These are phyloP conservation scores for Quercus tomentella DNA, from an alignment of 331 rosid species.

Conservation along the genomic window DNA sequence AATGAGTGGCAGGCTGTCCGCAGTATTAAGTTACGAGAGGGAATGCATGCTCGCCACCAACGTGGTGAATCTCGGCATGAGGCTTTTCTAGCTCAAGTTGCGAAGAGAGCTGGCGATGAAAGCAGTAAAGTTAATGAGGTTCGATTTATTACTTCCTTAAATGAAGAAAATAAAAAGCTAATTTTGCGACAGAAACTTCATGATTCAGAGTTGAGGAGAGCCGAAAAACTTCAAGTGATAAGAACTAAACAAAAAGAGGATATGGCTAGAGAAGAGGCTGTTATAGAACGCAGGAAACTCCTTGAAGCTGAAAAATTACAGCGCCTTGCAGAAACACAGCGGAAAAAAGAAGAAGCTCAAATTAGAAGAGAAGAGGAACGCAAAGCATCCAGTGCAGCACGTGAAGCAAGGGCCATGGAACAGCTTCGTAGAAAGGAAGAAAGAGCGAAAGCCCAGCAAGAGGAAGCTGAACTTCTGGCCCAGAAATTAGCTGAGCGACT, in stretches of 20 bases:
- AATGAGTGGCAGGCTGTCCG: slow-evolving; percentile 93
- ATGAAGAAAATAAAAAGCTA: slow-evolving; percentile 89
- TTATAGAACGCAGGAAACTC: slow-evolving; percentile 83
- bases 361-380: slow-evolving; percentile 98
- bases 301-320: slow-evolving; percentile 97
- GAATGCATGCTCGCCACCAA: slow-evolving; percentile 97
- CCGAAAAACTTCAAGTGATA: slow-evolving; percentile 93
- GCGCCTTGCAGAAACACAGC: slow-evolving; percentile 95
- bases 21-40: slow-evolving; percentile 88
- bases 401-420: slow-evolving; percentile 93
- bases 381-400: slow-evolving; percentile 98
- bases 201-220: slow-evolving; percentile 95
- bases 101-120: slow-evolving; percentile 97
- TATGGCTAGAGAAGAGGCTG: slow-evolving; percentile 98
- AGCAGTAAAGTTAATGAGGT: slow-evolving; percentile 99
- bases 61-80: slow-evolving; percentile 96
- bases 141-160: slow-evolving; percentile 91
- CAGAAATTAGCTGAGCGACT: slow-evolving; percentile 97
- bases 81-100: slow-evolving; percentile 97
- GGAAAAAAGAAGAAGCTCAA: slow-evolving; percentile 96
- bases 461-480: slow-evolving; percentile 98
- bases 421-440: slow-evolving; percentile 96
- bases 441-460: slow-evolving; percentile 98
- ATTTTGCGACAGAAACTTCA: slow-evolving; percentile 92
- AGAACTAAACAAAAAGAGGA: slow-evolving; percentile 96